phyloP scores from a whole-genome alignment of 495 filamentous ascomycete species.

The Gamarada debralockiae region DNA sequence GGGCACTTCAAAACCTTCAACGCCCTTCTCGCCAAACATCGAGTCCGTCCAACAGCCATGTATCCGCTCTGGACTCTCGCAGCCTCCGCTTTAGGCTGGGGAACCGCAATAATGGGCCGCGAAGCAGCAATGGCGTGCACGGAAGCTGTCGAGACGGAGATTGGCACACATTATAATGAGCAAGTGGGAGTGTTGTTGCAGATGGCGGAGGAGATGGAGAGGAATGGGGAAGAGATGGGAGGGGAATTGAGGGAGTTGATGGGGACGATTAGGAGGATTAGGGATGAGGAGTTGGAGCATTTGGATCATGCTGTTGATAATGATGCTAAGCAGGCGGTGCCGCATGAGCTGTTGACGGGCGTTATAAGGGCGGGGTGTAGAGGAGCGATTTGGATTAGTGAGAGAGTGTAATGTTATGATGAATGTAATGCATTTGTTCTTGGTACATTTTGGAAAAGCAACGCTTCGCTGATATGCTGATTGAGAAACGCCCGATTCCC shows the following conservation, averaged over 20 bases:
- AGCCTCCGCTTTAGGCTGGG: conserved; percentile 82
- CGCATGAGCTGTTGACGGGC: conserved; percentile 85
- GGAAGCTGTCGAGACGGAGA: conserved; percentile 97
- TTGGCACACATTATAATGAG: conserved; percentile 91
- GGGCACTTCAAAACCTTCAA: conserved; percentile 87
- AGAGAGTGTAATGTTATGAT: conserved; percentile 25
- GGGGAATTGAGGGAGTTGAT: conserved; percentile 74
- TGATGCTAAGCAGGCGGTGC: conserved; percentile 82
- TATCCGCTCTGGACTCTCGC: conserved; percentile 88
- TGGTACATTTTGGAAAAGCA: conserved; percentile 1
- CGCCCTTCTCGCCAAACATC: conserved; percentile 74
- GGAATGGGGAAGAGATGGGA: conserved; percentile 69
- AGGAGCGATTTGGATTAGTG: conserved; percentile 85
- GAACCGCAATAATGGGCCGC: conserved; percentile 81
- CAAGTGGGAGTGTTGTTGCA: conserved; percentile 77
- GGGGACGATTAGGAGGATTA: conserved; percentile 69
- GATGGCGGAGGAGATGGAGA: conserved; percentile 67
- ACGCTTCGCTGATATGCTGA: conserved; percentile 20
- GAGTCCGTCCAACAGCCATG: conserved; percentile 89
- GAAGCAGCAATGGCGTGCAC: conserved; percentile 99
- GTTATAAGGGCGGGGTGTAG: conserved; percentile 84
- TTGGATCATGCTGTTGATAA: conserved; percentile 91
- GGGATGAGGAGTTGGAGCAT: conserved; percentile 97
- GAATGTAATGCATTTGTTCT: background rate
- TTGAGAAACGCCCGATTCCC: conserved; percentile 9